A percentile compares a stretch with the other conserved stretches of the same genome.
Evolutionary conservation across 495 filamentous ascomycete species (phyloP).

Genomic region (Penicillium taxi): DNA sequence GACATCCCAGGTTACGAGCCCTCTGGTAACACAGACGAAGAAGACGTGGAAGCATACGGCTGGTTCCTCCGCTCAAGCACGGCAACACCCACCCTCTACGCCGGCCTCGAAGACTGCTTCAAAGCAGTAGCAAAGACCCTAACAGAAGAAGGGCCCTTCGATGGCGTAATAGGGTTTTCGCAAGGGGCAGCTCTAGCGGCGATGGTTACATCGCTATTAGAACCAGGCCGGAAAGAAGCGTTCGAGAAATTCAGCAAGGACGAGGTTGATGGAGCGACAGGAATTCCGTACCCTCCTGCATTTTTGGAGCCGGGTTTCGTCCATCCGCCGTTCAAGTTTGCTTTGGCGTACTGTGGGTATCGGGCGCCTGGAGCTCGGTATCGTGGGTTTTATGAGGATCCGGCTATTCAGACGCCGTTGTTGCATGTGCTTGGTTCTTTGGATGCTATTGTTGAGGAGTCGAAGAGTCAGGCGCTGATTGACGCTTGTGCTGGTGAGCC

Average conservation of each 20-base stretch:
- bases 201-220: constrained; percentile 61
- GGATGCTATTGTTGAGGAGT: constrained; percentile 84
- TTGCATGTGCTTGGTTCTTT: constrained; percentile 76
- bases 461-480: constrained; percentile 54
- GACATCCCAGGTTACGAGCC: constrained; percentile 65
- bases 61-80: constrained; percentile 68
- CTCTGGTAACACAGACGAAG: constrained; percentile 25
- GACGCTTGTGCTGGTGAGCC: constrained; percentile 53
- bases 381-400: constrained; percentile 60
- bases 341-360: constrained; percentile 74
- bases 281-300: constrained; percentile 40
- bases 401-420: constrained; percentile 65
- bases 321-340: constrained; percentile 65
- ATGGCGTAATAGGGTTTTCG: constrained; percentile 69
- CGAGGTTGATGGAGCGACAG: constrained; percentile 14
- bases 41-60: constrained; percentile 58
- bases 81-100: constrained; percentile 48
- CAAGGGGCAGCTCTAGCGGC: constrained; percentile 61
- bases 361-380: constrained; percentile 55
- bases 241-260: constrained; percentile 33
- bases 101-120: constrained; percentile 58
- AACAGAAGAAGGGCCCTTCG: constrained; percentile 50
- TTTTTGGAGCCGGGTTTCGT: constrained; percentile 38
- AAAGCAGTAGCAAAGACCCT: constrained; percentile 50
- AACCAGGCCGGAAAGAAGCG: constrained; percentile 41